Evolutionary conservation across 202 grass and related monocot species (phyloP), one percentile per base, ranked within the genome.

Genomic region (Panicum hallii): DNA sequence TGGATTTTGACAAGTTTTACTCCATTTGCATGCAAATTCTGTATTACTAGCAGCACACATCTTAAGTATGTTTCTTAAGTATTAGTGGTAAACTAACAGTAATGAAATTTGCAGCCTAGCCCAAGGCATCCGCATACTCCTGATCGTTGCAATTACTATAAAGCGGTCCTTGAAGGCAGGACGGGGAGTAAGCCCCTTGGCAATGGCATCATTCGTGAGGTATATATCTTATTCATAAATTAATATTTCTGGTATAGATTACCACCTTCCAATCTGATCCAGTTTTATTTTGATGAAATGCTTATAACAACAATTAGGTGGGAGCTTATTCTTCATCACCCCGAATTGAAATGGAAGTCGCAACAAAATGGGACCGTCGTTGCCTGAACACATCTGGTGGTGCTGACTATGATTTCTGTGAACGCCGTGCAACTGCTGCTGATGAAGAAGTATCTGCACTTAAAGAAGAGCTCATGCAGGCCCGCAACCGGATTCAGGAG

Each of bases 341-440:
- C 50, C 84, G 84, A 79, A 87, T 79, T 42, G 88, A 88, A 85
- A 92, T 88, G 82, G 95, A 98, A 83, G 87, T 87, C 4, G 87
- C 89, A 85, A 98, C 95, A 64, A 98, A 98, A 84, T 98, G 95
- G 95, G 95, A 93, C 84, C 86, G 52, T 53, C 72, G n/a, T 76
- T 75, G 30, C 70, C 34, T 77, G 36, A 79, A 82, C 70, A 86
- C 42, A 64, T 88, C n/a, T 5, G 83, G 55, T 49, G 75, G 79
- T 46, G 49, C 69, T 78, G 90, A 61, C 64, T 86, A 72, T 15
- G 77, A 72, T 82, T 85, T 90, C 72, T 82, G 26, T 78, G 95
- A 88, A 44, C 76, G 36, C 49, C 78, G 66, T 79, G 43, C 73
- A 7, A 41, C 60, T 9, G 13, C 65, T 83, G 79, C 52, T 30